Evolutionary conservation across 495 filamentous ascomycete species (phyloP).

Genomic region (Neurospora sp.): DNA sequence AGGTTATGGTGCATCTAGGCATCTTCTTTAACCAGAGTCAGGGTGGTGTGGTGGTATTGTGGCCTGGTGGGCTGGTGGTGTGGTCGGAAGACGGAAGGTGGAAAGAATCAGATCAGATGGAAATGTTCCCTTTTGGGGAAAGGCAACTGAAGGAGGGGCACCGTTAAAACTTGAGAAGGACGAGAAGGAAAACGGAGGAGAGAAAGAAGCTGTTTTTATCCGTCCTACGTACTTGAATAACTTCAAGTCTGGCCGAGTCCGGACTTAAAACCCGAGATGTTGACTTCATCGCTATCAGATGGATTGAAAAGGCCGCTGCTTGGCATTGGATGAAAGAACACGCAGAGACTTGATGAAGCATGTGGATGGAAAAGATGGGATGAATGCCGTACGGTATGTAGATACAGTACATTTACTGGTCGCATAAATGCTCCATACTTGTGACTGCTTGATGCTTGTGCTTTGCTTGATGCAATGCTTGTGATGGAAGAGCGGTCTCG

Average conservation of each 20-base stretch:
- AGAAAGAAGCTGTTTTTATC: too few species aligned
- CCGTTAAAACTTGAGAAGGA: too few species aligned
- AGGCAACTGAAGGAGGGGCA: too few species aligned
- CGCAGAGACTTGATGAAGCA: too few species aligned
- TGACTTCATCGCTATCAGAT: too few species aligned
- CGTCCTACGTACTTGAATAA: too few species aligned
- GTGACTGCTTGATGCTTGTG: not conserved
- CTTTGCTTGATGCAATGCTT: not conserved
- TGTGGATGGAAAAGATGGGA: not conserved
- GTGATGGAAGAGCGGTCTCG: not conserved
- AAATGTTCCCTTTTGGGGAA: not conserved
- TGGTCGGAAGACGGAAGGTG: not conserved
- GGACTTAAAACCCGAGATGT: too few species aligned
- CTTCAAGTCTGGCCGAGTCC: too few species aligned
- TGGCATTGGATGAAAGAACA: too few species aligned
- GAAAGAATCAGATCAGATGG: not conserved
- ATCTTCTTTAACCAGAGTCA: not conserved
- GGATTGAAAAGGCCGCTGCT: too few species aligned
- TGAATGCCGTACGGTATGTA: not conserved
- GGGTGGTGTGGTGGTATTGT: not conserved
- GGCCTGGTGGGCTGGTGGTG: not conserved
- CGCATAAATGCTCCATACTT: not conserved
- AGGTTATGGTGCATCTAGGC: not conserved
- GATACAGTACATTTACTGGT: not conserved
- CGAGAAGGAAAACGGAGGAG: too few species aligned